Evolutionary conservation across 345 rosid genomes (phyloP).

Genomic region (Corymbia maculata): DNA sequence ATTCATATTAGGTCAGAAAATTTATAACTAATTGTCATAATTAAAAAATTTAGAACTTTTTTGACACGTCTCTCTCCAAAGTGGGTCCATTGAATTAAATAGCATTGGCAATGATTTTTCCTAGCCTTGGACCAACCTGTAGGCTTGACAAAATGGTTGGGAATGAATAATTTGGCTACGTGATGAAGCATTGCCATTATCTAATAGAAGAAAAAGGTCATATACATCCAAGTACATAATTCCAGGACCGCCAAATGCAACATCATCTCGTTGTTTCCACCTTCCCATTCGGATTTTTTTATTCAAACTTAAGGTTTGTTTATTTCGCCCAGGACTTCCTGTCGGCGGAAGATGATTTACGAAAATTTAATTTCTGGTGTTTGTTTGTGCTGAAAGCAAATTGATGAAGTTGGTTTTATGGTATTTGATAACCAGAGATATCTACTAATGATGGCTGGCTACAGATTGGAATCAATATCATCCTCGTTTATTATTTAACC

Average conservation of each 20-base stretch:
- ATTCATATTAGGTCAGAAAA: too few relatives aligned
- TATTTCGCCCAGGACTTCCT: neutral
- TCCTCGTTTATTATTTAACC: neutral
- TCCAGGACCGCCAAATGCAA: neutral
- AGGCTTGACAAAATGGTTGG: neutral
- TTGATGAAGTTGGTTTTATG: neutral
- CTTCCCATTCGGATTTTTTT: neutral
- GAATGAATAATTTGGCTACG: neutral
- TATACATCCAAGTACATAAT: neutral
- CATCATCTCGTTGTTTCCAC: neutral
- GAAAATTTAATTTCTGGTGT: neutral
- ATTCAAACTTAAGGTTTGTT: neutral
- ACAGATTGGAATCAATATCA: neutral
- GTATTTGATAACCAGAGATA: neutral
- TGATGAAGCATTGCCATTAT: neutral
- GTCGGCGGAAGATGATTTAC: neutral
- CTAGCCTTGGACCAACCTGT: neutral
- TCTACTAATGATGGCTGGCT: neutral
- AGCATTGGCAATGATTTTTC: neutral
- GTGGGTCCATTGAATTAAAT: neutral
- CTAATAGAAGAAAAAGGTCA: neutral
- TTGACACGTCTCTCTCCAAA: neutral
- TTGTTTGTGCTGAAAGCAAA: neutral
- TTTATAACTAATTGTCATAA: too few relatives aligned
- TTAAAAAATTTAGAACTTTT: too few relatives aligned